Evolutionary conservation across 2,329 filamentous ascomycete species (phyloP).

Genomic region (Aspergillus ochraceoroseus): DNA sequence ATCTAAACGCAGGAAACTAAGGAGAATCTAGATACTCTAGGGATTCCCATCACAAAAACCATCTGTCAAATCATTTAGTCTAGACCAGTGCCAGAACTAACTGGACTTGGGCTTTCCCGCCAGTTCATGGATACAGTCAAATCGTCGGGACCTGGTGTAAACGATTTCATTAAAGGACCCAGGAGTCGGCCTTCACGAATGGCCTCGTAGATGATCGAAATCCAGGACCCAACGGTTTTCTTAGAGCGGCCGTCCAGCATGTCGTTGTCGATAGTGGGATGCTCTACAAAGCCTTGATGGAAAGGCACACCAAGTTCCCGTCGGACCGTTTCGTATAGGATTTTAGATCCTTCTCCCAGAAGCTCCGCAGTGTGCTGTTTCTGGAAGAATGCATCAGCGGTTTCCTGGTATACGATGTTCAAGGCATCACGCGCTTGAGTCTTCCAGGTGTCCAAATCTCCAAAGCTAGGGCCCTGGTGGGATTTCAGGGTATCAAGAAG

Average conservation of each 20-base stretch:
- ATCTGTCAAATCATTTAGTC: too few relatives aligned
- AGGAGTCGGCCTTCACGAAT: conserved; percentile 14
- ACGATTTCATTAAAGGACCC: conserved; percentile 8
- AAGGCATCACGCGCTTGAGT: conserved; percentile 8
- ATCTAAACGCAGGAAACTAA: too few relatives aligned
- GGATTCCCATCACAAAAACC: too few relatives aligned
- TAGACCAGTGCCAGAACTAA: conserved; percentile 1
- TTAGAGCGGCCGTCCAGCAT: conserved; percentile 18
- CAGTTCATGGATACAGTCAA: not conserved
- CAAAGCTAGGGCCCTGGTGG: conserved; percentile 4
- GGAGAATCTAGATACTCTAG: too few relatives aligned
- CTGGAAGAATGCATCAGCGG: conserved; percentile 12
- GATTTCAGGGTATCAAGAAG: conserved; percentile 10
- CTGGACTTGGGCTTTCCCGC: not conserved
- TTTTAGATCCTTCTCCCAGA: conserved; percentile 23
- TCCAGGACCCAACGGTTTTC: conserved; percentile 27
- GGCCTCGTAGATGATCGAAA: conserved; percentile 16
- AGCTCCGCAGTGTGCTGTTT: conserved; percentile 16
- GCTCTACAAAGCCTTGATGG: conserved; percentile 27
- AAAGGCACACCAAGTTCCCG: conserved; percentile 30
- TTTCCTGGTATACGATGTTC: conserved; percentile 13
- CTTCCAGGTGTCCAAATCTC: conserved; percentile 15
- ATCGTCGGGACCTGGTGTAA: not conserved
- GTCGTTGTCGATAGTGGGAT: conserved; percentile 16
- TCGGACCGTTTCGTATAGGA: conserved; percentile 34